These are phyloP conservation scores for Arctium lappa DNA, from an alignment of 129 eudicot genomes.

Conservation along the genomic window DNA sequence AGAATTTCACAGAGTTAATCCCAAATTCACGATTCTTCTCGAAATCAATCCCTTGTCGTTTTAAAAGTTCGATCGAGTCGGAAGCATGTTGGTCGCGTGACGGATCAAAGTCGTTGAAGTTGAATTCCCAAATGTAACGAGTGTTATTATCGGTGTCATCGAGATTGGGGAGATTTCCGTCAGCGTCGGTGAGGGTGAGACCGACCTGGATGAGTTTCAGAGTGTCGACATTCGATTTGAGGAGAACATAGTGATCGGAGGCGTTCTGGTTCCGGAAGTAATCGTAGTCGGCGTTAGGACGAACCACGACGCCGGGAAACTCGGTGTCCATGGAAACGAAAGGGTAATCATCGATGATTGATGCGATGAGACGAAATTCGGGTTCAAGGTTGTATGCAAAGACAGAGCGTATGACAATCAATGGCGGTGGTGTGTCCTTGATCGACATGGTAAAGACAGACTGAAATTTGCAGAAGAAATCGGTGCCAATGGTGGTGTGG, in stretches of 20 bases:
- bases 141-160: constrained; percentile 29
- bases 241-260: constrained; percentile 36
- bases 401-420: constrained; percentile 51
- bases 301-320: constrained; percentile 74
- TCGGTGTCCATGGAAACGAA: constrained; percentile 82
- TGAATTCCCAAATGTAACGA: constrained; percentile 77
- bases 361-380: constrained; percentile 54
- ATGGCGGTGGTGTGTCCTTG: neutral
- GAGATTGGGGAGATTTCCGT: constrained; percentile 59
- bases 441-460: constrained; percentile 2
- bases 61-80: constrained; percentile 53
- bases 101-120: constrained; percentile 68
- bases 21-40: constrained; percentile 38
- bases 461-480: neutral
- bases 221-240: constrained; percentile 65
- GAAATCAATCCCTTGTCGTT: constrained; percentile 66
- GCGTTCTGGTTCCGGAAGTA: constrained; percentile 31
- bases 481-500: neutral
- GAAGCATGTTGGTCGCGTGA: constrained; percentile 59
- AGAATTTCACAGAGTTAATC: constrained; percentile 37
- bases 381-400: constrained; percentile 47
- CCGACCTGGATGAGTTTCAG: constrained; percentile 75
- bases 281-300: constrained; percentile 25
- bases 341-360: constrained; percentile 46
- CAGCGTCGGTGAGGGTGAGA: constrained; percentile 54